Evolutionary conservation across 179 eudicot species (phyloP).

Genomic region (Beta lomatogona): DNA sequence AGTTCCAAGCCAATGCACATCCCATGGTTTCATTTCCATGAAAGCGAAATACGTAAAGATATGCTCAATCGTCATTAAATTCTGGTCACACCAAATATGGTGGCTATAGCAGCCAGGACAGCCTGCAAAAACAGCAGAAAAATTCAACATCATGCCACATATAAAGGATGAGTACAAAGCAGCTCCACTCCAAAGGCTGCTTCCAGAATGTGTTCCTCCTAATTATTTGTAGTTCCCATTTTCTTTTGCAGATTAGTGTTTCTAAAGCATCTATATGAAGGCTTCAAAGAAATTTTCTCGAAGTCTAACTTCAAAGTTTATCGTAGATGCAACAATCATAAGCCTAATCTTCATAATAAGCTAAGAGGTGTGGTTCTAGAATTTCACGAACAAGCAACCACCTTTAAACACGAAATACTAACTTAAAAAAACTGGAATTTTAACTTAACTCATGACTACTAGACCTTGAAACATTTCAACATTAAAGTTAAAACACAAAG

Average conservation of each 20-base stretch:
- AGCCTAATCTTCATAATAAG: neutral
- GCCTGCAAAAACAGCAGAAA: constrained; percentile 32
- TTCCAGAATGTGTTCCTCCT: neutral
- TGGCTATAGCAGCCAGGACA: constrained; percentile 35
- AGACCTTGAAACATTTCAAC: neutral
- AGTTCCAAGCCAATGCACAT: constrained; percentile 2
- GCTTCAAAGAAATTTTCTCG: neutral
- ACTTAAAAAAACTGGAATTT: no score
- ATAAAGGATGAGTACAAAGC: neutral
- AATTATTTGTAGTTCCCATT: no score
- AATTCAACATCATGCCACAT: neutral
- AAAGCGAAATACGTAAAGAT: constrained; percentile 5
- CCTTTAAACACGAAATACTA: no score
- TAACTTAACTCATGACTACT: neutral
- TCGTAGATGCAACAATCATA: neutral
- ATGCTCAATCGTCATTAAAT: constrained; percentile 23
- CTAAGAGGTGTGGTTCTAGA: neutral
- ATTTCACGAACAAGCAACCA: no score
- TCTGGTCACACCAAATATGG: constrained; percentile 28
- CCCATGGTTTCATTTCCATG: constrained; percentile 6
- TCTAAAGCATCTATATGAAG: no score
- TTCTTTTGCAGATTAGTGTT: no score
- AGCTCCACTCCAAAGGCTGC: neutral
- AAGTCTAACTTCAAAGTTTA: no score
- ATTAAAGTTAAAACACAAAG: neutral